These are phyloP conservation scores for Plectosphaerella cucumerina DNA, from an alignment of 2,329 filamentous ascomycete genomes.

Conservation along the genomic window DNA sequence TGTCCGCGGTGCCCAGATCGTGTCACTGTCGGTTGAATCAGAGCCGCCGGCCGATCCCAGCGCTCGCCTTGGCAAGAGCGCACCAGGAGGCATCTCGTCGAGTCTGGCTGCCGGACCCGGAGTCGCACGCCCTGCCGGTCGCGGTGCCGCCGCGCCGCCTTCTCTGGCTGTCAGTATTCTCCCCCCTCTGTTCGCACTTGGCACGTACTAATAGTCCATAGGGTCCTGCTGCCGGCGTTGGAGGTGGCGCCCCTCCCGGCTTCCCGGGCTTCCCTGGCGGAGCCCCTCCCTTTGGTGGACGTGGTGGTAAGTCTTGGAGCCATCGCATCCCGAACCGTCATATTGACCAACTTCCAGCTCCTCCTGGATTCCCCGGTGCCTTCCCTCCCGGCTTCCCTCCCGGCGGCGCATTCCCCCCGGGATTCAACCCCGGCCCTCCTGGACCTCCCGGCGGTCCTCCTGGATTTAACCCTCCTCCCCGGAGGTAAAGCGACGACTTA, in stretches of 20 bases:
- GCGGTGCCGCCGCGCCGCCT: constrained; percentile 67
- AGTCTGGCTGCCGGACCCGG: constrained; percentile 80
- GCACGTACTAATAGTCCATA: constrained; percentile 18
- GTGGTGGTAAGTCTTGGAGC: constrained; percentile 45
- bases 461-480: constrained; percentile 72
- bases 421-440: constrained; percentile 42
- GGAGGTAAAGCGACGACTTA: constrained; percentile 38
- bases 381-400: constrained; percentile 13
- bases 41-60: constrained; percentile 92
- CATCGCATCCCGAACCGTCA: constrained; percentile 3
- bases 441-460: constrained; percentile 50
- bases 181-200: background rate
- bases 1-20: constrained; percentile 88
- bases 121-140: constrained; percentile 84
- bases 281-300: constrained; percentile 47
- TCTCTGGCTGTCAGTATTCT: constrained; percentile 65
- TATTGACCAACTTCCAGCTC: constrained; percentile 34
- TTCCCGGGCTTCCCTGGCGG: constrained; percentile 49
- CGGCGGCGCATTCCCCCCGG: constrained; percentile 41
- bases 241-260: constrained; percentile 60
- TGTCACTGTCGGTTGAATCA: constrained; percentile 92
- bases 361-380: constrained; percentile 35
- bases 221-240: constrained; percentile 84
- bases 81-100: constrained; percentile 63
- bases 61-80: constrained; percentile 76